These are phyloP conservation scores for Xerocomellus amylosporus DNA, from an alignment of 768 basidiomycete species.

Conservation along the genomic window DNA sequence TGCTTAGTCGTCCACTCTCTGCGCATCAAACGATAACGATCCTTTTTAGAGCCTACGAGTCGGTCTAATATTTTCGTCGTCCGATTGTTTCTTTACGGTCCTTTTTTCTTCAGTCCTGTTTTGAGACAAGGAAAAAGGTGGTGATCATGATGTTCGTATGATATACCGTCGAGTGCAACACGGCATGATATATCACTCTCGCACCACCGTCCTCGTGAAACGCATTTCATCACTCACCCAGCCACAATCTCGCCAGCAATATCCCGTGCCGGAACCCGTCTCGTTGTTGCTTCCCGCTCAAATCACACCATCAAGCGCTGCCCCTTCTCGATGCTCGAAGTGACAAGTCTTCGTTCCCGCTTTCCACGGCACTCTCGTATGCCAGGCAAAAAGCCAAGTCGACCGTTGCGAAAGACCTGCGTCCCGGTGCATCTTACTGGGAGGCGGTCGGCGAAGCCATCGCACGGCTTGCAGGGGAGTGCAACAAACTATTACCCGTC, in stretches of 20 bases:
- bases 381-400: constrained; percentile 71
- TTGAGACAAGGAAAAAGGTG: no score
- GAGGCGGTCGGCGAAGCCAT: constrained; percentile 72
- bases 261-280: no score
- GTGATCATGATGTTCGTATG: no score
- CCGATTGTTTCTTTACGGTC: not conserved
- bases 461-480: constrained; percentile 65
- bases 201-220: no score
- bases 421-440: constrained; percentile 70
- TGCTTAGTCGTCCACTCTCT: constrained; percentile 13
- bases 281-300: no score
- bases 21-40: constrained; percentile 28
- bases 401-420: constrained; percentile 65
- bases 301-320: constrained; percentile 10
- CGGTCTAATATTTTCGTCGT: not conserved
- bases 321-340: constrained; percentile 56
- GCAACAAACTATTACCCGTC: constrained; percentile 64
- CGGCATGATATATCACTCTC: no score
- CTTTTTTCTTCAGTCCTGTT: not conserved
- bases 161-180: no score
- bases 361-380: constrained; percentile 65
- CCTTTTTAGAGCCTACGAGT: constrained; percentile 1
- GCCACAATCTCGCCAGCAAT: no score
- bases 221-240: no score
- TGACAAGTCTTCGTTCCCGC: constrained; percentile 74